A percentile compares a stretch with the other conserved stretches of the same genome.
phyloP scores from a whole-genome alignment of 352 stramenopile species.

The Phytophthora crassamura region DNA sequence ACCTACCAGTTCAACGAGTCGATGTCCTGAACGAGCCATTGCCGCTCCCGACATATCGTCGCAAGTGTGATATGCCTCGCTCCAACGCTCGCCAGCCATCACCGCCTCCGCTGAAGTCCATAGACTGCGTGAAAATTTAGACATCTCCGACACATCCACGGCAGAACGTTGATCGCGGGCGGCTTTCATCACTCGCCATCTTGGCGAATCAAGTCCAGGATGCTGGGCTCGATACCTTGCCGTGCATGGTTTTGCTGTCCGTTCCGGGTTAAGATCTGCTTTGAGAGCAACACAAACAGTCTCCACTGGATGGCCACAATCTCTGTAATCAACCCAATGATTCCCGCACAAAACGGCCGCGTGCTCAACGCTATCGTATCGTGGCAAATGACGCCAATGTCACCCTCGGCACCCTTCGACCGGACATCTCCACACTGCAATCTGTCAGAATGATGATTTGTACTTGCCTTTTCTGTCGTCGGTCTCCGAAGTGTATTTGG shows the following conservation, averaged over 20 bases:
- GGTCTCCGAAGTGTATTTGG: conserved; percentile 7
- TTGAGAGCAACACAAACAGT: background rate
- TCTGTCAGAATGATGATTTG: conserved; percentile 7
- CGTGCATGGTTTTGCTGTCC: background rate
- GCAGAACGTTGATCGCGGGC: conserved; percentile 17
- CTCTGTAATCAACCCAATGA: conserved; percentile 1
- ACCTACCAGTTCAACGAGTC: too few relatives aligned
- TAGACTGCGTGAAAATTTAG: background rate
- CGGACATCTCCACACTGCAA: conserved; percentile 15
- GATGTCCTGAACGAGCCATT: background rate
- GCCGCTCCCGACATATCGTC: conserved; percentile 22
- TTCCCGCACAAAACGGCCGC: background rate
- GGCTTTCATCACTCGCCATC: background rate
- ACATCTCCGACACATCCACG: background rate
- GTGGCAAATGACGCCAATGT: background rate
- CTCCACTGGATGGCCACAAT: background rate
- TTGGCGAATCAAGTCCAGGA: background rate
- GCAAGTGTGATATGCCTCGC: conserved; percentile 11
- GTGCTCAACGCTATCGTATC: background rate
- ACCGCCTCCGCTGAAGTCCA: background rate
- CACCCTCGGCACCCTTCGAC: background rate
- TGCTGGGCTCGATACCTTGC: too few relatives aligned
- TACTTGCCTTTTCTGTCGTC: conserved; percentile 3
- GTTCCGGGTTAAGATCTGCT: background rate
- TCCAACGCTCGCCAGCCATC: conserved; percentile 15